Conservation (phyloP, 306 rosid genomes). For the Fragaria iinumae region DNA sequence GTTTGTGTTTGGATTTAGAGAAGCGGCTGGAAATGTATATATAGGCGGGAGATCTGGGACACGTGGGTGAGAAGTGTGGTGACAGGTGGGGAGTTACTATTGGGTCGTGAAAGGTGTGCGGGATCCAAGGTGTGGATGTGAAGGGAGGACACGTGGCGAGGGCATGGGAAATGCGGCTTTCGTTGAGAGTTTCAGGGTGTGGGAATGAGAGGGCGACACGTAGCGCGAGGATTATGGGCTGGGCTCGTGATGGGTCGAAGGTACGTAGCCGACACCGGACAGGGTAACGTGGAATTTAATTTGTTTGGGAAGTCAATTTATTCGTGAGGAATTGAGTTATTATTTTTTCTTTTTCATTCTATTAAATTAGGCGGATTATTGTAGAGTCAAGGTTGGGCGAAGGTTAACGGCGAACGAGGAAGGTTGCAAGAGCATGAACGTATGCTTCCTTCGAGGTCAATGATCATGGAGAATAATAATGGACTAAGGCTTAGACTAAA, state of each 20-base stretch:
- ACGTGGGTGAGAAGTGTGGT: slow-evolving; percentile 26
- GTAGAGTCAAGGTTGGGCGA: not conserved
- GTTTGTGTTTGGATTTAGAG: not conserved
- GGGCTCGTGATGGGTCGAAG: slow-evolving; percentile 30
- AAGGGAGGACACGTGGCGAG: slow-evolving; percentile 18
- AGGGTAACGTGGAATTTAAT: slow-evolving; percentile 4
- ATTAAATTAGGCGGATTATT: not conserved
- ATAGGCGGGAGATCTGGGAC: slow-evolving; percentile 15
- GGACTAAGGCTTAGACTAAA: not conserved
- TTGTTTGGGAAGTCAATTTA: slow-evolving; percentile 10
- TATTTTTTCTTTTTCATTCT: not conserved
- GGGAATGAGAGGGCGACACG: slow-evolving; percentile 29
- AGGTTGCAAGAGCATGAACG: not conserved
- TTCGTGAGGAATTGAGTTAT: not conserved
- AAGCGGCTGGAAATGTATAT: not conserved
- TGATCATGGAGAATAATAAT: not conserved
- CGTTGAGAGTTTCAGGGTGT: not conserved
- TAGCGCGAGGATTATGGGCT: slow-evolving; percentile 27
- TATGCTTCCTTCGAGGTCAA: not conserved
- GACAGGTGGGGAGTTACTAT: slow-evolving; percentile 10
- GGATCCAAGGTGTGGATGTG: not conserved
- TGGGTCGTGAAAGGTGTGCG: no score
- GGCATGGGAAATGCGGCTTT: slow-evolving; percentile 23
- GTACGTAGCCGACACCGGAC: slow-evolving; percentile 47
- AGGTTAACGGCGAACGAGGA: not conserved